phyloP scores from a whole-genome alignment of 2,329 filamentous ascomycete species.

The Trichophyton benhamiae region DNA sequence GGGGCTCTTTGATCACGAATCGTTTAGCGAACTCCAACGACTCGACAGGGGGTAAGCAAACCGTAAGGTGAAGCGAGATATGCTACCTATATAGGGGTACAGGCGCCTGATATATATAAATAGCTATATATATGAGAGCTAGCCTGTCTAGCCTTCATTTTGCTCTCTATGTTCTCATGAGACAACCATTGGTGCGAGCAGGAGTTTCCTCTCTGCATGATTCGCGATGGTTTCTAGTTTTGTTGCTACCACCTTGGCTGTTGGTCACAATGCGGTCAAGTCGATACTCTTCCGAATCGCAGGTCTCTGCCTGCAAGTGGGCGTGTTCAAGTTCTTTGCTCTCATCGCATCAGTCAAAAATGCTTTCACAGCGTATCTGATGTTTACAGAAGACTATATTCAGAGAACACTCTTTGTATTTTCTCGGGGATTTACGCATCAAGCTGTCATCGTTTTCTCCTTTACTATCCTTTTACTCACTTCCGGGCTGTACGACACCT shows the following conservation, averaged over 20 bases:
- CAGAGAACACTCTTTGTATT: slow-evolving; percentile 9
- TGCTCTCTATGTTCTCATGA: not conserved
- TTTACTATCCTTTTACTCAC: slow-evolving; percentile 9
- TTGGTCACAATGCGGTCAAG: slow-evolving; percentile 12
- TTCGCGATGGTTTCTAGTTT: slow-evolving; percentile 7
- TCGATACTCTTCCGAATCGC: slow-evolving; percentile 12
- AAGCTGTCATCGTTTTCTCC: slow-evolving; percentile 8
- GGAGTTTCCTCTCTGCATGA: not conserved
- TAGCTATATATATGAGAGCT: not conserved
- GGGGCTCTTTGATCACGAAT: not conserved
- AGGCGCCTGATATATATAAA: not conserved
- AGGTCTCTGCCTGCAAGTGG: slow-evolving; percentile 8
- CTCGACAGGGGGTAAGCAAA: not conserved
- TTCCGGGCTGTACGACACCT: slow-evolving; percentile 10
- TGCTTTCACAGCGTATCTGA: slow-evolving; percentile 11
- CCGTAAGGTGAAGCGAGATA: not conserved
- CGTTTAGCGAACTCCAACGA: not conserved
- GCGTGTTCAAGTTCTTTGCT: slow-evolving; percentile 10
- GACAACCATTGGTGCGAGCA: not conserved
- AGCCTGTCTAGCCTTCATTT: not conserved
- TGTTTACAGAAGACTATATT: slow-evolving; percentile 12
- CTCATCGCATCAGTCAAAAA: slow-evolving; percentile 8
- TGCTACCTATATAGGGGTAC: not conserved
- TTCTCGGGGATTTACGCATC: slow-evolving; percentile 10
- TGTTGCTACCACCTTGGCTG: slow-evolving; percentile 8